Percentiles rank a stretch among this genome's conserved stretches.
Evolutionary conservation across 2,329 filamentous ascomycete species (phyloP).

Genomic region (Onygena corvina): DNA sequence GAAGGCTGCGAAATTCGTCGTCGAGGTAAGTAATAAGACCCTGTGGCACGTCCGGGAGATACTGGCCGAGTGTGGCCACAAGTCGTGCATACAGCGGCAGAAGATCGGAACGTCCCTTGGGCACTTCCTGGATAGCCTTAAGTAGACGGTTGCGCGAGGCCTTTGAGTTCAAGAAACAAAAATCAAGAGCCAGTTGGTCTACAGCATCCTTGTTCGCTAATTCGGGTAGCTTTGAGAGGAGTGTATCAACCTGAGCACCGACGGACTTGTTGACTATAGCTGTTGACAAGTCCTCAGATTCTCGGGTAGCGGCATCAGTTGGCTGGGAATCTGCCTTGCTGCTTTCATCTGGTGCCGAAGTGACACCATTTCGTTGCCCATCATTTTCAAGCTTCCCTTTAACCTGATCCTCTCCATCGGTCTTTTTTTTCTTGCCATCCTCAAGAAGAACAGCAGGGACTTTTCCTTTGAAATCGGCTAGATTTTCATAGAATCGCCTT

Average conservation of each 20-base stretch:
- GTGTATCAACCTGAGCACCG: constrained; percentile 85
- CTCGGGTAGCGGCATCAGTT: constrained; percentile 37
- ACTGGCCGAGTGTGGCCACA: constrained; percentile 82
- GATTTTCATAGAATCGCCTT: constrained; percentile 91
- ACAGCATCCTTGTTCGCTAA: constrained; percentile 83
- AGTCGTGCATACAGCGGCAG: constrained; percentile 85
- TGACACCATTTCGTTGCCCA: constrained; percentile 36
- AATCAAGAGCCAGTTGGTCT: constrained; percentile 86
- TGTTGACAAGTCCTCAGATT: constrained; percentile 73
- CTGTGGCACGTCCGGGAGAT: constrained; percentile 89
- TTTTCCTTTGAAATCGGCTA: constrained; percentile 89
- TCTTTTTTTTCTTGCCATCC: constrained; percentile 87
- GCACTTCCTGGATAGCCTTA: constrained; percentile 86
- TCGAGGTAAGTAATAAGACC: constrained; percentile 85
- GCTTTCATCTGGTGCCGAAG: constrained; percentile 14
- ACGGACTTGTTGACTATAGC: constrained; percentile 96
- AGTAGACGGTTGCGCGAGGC: constrained; percentile 88
- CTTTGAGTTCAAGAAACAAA: constrained; percentile 97
- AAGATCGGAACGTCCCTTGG: constrained; percentile 83
- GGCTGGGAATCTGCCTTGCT: constrained; percentile 32
- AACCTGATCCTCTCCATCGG: constrained; percentile 66
- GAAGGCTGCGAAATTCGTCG: constrained; percentile 90
- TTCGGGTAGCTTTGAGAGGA: constrained; percentile 78
- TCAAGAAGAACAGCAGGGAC: constrained; percentile 89
- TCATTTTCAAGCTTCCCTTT: constrained; percentile 56